Evolutionary conservation across 2,329 filamentous ascomycete genomes (phyloP), one percentile per base, ranked within the genome.

Genomic region (Fusarium udum): DNA sequence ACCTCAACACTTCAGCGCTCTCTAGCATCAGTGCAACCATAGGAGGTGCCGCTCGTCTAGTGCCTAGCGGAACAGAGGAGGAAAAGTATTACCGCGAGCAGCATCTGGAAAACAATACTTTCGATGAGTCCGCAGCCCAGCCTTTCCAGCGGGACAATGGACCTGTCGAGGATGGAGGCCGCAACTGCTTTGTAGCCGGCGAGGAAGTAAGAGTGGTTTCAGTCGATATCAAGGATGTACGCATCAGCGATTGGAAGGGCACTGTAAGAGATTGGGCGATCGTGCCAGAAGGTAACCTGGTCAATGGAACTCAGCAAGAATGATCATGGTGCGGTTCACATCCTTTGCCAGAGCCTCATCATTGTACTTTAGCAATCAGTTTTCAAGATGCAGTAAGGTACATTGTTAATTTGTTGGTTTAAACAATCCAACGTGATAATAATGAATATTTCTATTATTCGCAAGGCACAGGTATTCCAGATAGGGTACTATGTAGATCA

Each of bases 231-330:
- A 89, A 88, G 77, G 93, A 95, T 80, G 95, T 96, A 55, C 89
- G 95, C 78, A 97, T 97, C 77, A 95, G 93, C 74, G 96, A 97
- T 81, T 97, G 93, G 93, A 97, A 97, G 85, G 95, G 96, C n/a
- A 90, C 91, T 20, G 94, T 98, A 9, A 90, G 92, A 77, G 95
- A 98, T 80, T 98, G 86, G 84, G 87, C 87, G 3, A 78, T 89
- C 67, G 81, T 82, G 7, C 79, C 83, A n/a, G 79, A 80, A 34
- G 80, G 65, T 8, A 67, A 71, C 4, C 61, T 79, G 26, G 77
- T 86, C 16, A 88, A 88, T 63, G 86, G 87, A 10, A 73, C 80
- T 37, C 74, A 77, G 64, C 82, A 72, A 69, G 51, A 28, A 48
- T 34, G 46, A 40, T 61, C 34, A 39, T 40, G 20, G 31, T 36